Evolutionary conservation across 225 moss, liverwort and hornwort genomes (phyloP).

Genomic region (Marchantia paleacea): DNA sequence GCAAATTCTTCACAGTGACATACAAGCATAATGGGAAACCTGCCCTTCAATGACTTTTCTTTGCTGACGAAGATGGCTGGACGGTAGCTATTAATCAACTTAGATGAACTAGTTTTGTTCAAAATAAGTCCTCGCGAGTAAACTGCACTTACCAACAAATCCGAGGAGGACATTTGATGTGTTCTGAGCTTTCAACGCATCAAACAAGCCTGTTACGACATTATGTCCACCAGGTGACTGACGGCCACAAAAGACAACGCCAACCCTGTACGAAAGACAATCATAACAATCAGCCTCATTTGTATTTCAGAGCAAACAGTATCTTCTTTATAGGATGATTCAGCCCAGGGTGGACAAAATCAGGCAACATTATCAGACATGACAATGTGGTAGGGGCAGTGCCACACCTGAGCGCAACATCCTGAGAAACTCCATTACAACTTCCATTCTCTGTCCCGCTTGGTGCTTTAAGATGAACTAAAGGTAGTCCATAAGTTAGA

Average conservation of each 20-base stretch:
- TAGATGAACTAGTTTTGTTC: not conserved
- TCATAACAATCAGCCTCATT: not conserved
- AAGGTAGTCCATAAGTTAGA: slow-evolving; percentile 77
- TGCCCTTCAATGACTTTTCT: not conserved
- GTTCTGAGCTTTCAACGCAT: slow-evolving; percentile 70
- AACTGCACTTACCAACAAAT: slow-evolving; percentile 60
- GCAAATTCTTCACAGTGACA: no score
- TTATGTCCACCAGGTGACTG: slow-evolving; percentile 99
- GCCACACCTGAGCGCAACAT: slow-evolving; percentile 3
- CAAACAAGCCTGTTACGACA: slow-evolving; percentile 76
- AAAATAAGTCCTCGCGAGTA: not conserved
- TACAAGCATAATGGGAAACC: not conserved
- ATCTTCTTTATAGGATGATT: no score
- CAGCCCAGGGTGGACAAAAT: no score
- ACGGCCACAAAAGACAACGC: slow-evolving; percentile 91
- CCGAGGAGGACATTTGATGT: slow-evolving; percentile 62
- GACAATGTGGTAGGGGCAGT: not conserved
- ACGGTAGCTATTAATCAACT: not conserved
- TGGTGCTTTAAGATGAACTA: slow-evolving; percentile 61
- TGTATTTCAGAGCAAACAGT: no score
- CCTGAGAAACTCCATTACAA: slow-evolving; percentile 19
- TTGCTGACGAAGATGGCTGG: not conserved
- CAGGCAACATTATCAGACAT: not conserved
- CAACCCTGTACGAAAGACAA: slow-evolving; percentile 51
- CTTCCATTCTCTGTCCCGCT: slow-evolving; percentile 36